Evolutionary conservation across 2,329 filamentous ascomycete species (phyloP), one percentile per base, ranked within the genome.

Genomic region (Raffaelea albimanens): DNA sequence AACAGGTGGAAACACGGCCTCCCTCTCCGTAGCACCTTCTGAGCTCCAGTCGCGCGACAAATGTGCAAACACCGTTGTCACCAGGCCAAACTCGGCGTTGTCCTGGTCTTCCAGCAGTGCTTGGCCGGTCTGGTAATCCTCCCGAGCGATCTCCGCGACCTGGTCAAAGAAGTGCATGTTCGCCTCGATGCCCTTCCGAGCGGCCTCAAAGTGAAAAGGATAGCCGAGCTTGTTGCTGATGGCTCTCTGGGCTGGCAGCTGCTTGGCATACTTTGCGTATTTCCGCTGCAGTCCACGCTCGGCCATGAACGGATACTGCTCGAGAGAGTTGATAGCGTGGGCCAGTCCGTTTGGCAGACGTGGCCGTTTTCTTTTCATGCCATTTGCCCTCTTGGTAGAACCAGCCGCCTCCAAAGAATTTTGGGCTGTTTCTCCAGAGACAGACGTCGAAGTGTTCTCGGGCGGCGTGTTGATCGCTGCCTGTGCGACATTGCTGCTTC

Each of bases 171-270:
- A 21, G 19, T 11, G 43, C 2, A 31, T 4, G 31, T 44, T 44
- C 29, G 36, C 43, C 33, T 36, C 31, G 43, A 44, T 44, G 3
- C 43, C 43, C 33, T 44, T 44, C 20, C 43, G n/a, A 7, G 43
- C 31, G 18, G n/a, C 18, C 5, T 21, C 43, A 44, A 44, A 44
- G 14, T 44, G 43, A 2, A 19, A 7, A 36, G 43, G 43, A 21
- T 44, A 44, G 19, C 43, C 31, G 5, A 44, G 43, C 33, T 44
- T 36, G 43, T 36, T 44, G 43, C 43, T 44, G 18, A 36, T 3
- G 2, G 25, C 29, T 21, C 19, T 34, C 29, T 44, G 29, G 14
- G 19, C 19, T 2, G 43, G 43, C 31, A n/a, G 3, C 33, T 44
- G 43, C 19, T 34, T 44, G 43, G 33, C 3, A 38, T 44, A 44